These are phyloP conservation scores for Phascolomyces articulosus DNA, from an alignment of 371 early-diverging fungal genomes.

Conservation along the genomic window DNA sequence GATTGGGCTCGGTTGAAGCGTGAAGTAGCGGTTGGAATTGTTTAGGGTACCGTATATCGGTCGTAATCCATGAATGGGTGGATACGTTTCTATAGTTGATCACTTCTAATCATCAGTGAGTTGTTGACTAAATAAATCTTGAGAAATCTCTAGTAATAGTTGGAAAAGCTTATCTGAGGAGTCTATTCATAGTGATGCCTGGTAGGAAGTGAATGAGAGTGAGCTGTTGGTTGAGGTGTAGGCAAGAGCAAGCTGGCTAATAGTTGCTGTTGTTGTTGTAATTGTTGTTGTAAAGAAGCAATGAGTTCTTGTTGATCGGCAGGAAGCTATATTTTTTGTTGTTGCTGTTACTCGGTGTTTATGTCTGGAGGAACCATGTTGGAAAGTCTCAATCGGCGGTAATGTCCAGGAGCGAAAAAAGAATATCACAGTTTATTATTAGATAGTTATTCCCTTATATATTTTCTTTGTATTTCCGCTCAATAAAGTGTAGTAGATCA, in stretches of 20 bases:
- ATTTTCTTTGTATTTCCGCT: not conserved
- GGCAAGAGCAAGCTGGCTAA: no score
- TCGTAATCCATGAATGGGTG: not conserved
- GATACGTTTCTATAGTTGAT: constrained; percentile 16
- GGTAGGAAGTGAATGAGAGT: not conserved
- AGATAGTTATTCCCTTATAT: not conserved
- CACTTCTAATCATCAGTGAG: constrained; percentile 10
- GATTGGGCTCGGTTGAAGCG: not conserved
- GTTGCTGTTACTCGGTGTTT: no score
- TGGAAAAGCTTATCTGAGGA: not conserved
- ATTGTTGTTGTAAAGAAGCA: no score
- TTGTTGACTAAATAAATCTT: not conserved
- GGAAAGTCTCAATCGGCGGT: not conserved
- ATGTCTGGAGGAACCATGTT: no score
- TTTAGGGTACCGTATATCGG: constrained; percentile 14
- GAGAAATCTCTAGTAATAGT: not conserved
- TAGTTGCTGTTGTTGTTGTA: no score
- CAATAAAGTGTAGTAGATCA: not conserved
- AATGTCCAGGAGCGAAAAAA: constrained; percentile 2
- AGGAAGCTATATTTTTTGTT: no score
- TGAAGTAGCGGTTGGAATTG: constrained; percentile 14
- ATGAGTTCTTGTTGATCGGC: no score
- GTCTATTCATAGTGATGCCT: constrained; percentile 14
- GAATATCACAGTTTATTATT: no score
- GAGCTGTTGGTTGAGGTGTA: no score